These are phyloP conservation scores for Fusarium ramigenum DNA, from an alignment of 2,329 filamentous ascomycete species.

Conservation along the genomic window DNA sequence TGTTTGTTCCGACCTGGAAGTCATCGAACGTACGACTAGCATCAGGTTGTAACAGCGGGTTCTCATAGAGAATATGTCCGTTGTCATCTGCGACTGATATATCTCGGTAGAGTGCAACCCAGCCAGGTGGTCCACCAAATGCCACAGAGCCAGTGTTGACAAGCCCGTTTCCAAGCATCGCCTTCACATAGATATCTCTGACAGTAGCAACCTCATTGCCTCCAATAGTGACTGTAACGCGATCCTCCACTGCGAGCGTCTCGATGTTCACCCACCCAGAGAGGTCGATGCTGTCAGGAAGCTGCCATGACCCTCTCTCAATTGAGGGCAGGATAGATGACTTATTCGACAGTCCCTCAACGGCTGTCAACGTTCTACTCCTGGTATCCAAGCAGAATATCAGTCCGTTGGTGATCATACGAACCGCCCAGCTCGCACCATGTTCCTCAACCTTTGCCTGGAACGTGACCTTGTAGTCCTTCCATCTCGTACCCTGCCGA, in stretches of 20 bases:
- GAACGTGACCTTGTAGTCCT: neutral
- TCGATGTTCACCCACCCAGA: neutral
- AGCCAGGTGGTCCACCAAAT: neutral
- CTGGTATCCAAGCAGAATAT: neutral
- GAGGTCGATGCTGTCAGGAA: accelerated
- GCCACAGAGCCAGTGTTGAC: neutral
- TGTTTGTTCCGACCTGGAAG: neutral
- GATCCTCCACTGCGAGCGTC: accelerated
- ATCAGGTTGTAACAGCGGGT: accelerated
- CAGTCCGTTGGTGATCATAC: neutral
- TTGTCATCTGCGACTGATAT: neutral
- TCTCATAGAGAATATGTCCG: neutral
- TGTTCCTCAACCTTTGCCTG: neutral
- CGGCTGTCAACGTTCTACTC: neutral
- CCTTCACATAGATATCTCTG: neutral
- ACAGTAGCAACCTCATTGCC: neutral
- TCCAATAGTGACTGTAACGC: neutral
- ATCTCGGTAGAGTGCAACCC: neutral
- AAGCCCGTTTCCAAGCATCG: neutral
- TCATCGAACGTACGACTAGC: accelerated
- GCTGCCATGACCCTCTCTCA: neutral
- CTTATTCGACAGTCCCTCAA: neutral
- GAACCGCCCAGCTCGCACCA: neutral
- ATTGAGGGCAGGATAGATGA: neutral
- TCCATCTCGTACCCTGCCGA: constrained; percentile 2